phyloP scores from a whole-genome alignment of 1,139 yeast genomes.

The Pichia sp. region DNA sequence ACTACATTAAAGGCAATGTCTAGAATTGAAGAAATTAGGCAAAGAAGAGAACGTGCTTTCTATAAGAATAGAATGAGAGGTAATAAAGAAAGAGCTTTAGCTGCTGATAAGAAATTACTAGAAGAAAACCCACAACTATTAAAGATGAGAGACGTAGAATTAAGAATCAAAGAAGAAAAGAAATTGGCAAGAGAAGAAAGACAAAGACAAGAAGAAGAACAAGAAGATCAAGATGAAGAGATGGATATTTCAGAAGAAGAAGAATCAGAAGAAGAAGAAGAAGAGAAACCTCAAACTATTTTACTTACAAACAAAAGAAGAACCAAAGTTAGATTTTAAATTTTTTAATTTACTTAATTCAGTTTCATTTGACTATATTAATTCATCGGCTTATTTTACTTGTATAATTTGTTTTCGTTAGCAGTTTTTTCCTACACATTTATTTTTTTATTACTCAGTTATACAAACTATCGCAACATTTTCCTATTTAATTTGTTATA shows the following conservation, averaged over 20 bases:
- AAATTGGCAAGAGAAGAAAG: conserved; percentile 44
- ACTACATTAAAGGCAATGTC: conserved; percentile 94
- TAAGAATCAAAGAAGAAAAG: conserved; percentile 73
- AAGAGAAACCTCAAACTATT: conserved; percentile 64
- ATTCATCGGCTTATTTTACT: not conserved
- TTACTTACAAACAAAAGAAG: conserved; percentile 62
- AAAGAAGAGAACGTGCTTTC: conserved; percentile 95
- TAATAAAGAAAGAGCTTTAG: conserved; percentile 80
- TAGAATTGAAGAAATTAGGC: conserved; percentile 92
- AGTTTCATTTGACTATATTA: not conserved
- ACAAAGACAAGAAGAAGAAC: conserved; percentile 35
- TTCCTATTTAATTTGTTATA: not conserved
- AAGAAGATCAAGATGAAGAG: conserved; percentile 29
- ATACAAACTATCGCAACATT: not conserved
- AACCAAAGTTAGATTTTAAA: conserved; percentile 28
- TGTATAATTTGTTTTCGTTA: not conserved
- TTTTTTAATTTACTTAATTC: too few relatives aligned
- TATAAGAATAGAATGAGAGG: conserved; percentile 99
- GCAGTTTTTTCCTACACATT: not conserved
- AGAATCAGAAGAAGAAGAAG: conserved; percentile 36
- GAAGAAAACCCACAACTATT: conserved; percentile 83
- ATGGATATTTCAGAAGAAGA: conserved; percentile 34
- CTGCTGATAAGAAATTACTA: conserved; percentile 81
- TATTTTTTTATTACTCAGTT: not conserved
- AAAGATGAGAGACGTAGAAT: conserved; percentile 88